Conservation (phyloP, 768 basidiomycete species). For the Termitomyces eurrhizus region DNA sequence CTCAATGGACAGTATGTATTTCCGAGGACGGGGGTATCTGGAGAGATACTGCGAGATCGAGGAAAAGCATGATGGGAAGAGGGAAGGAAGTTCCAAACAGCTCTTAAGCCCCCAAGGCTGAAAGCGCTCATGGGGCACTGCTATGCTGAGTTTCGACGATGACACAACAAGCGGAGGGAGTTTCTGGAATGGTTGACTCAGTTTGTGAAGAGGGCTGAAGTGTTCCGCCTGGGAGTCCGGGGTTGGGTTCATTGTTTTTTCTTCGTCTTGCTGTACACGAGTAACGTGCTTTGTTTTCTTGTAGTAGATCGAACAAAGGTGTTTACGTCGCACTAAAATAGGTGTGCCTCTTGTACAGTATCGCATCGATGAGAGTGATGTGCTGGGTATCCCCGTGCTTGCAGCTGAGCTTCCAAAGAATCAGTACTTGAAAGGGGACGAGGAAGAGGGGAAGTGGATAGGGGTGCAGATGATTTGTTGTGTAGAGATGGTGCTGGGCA, state of each 20-base stretch:
- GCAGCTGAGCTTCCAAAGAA: too few species aligned
- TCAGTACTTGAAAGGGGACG: too few species aligned
- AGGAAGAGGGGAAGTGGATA: too few species aligned
- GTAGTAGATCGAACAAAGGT: slow-evolving; percentile 62
- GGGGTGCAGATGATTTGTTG: too few species aligned
- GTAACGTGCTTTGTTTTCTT: neutral
- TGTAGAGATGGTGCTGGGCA: too few species aligned
- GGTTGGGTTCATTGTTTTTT: slow-evolving; percentile 17
- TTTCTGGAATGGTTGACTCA: slow-evolving; percentile 83
- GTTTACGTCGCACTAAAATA: slow-evolving; percentile 84
- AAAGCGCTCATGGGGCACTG: slow-evolving; percentile 81
- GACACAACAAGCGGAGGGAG: slow-evolving; percentile 97
- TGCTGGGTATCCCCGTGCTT: too few species aligned
- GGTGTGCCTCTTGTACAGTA: too few species aligned
- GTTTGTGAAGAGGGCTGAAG: slow-evolving; percentile 50
- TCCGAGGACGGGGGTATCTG: slow-evolving; percentile 33
- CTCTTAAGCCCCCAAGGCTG: slow-evolving; percentile 69
- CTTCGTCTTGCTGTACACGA: neutral
- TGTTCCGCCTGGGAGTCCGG: slow-evolving; percentile 21
- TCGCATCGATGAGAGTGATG: too few species aligned
- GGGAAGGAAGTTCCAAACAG: slow-evolving; percentile 70
- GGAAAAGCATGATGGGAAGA: slow-evolving; percentile 27
- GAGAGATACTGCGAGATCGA: slow-evolving; percentile 20
- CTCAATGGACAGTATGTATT: slow-evolving; percentile 87
- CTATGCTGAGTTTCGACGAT: slow-evolving; percentile 95